Conservation (phyloP, 129 eudicot genomes). For the Chrysanthemum makinoi region DNA sequence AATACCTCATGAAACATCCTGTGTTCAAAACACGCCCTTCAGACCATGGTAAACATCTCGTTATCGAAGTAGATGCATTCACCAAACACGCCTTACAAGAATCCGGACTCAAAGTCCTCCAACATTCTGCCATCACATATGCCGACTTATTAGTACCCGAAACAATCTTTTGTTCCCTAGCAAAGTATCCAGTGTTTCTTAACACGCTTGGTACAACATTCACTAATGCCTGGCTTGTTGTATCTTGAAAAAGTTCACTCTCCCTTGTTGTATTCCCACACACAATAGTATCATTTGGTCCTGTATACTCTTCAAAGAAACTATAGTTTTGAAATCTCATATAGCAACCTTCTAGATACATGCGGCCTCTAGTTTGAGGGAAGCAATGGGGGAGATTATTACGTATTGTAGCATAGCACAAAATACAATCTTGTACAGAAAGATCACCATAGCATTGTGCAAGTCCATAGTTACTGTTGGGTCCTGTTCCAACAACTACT, state of each 20-base stretch:
- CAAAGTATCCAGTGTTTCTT: not conserved
- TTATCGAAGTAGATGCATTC: constrained; percentile 47
- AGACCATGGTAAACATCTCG: constrained; percentile 55
- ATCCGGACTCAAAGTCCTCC: not conserved
- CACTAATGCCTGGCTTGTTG: not conserved
- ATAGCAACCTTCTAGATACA: not conserved
- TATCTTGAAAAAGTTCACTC: not conserved
- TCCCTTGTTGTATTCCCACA: not conserved
- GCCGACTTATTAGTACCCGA: not conserved
- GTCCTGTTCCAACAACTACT: not conserved
- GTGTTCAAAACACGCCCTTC: constrained; percentile 67
- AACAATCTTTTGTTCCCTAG: not conserved
- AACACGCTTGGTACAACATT: not conserved
- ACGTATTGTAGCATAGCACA: not conserved
- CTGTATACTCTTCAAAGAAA: not conserved
- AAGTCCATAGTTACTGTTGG: not conserved
- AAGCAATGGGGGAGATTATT: not conserved
- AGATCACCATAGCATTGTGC: not conserved
- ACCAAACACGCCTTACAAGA: constrained; percentile 37
- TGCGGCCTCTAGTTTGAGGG: not conserved
- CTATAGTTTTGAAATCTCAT: not conserved
- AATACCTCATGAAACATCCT: constrained; percentile 77
- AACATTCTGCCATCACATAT: not conserved
- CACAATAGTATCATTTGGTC: not conserved
- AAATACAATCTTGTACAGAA: not conserved